Conservation (phyloP, 371 early-diverging fungal species). For the Lichtheimia ramosa region DNA sequence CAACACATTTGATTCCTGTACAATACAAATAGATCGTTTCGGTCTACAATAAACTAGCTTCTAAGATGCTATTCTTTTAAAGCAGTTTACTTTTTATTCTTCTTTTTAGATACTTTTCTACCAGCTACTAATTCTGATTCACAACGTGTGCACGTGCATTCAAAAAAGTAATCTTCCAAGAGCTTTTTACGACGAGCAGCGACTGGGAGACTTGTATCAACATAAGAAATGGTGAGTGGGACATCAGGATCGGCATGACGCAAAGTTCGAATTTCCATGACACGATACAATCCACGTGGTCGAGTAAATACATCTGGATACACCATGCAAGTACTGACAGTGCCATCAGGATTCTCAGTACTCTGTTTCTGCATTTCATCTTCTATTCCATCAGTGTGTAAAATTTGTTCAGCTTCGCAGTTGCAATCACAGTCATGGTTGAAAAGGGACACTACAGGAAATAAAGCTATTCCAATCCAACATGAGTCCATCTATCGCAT, state of each 20-base stretch:
- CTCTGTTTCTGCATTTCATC: conserved; percentile 14
- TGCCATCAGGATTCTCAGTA: not conserved
- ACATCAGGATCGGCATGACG: conserved; percentile 27
- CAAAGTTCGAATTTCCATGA: conserved; percentile 36
- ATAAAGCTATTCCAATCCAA: conserved; percentile 11
- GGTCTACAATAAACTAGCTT: too few relatives aligned
- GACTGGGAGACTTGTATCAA: conserved; percentile 46
- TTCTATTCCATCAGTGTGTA: conserved; percentile 2
- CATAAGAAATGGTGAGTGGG: conserved; percentile 54
- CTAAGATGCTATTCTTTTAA: too few relatives aligned
- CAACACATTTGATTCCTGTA: too few relatives aligned
- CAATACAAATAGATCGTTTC: too few relatives aligned
- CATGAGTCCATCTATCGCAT: not conserved
- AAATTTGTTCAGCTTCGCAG: conserved; percentile 38
- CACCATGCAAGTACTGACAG: not conserved
- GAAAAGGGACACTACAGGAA: conserved; percentile 26
- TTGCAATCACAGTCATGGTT: conserved; percentile 57
- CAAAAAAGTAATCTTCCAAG: conserved; percentile 50
- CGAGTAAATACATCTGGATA: conserved; percentile 24
- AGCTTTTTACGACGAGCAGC: conserved; percentile 36
- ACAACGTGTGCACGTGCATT: conserved; percentile 49
- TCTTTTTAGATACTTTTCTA: not conserved
- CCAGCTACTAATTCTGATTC: not conserved
- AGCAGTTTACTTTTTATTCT: not conserved
- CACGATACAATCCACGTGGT: conserved; percentile 23